These are phyloP conservation scores for Dryas drummondii DNA, from an alignment of 306 rosid species.

Conservation along the genomic window DNA sequence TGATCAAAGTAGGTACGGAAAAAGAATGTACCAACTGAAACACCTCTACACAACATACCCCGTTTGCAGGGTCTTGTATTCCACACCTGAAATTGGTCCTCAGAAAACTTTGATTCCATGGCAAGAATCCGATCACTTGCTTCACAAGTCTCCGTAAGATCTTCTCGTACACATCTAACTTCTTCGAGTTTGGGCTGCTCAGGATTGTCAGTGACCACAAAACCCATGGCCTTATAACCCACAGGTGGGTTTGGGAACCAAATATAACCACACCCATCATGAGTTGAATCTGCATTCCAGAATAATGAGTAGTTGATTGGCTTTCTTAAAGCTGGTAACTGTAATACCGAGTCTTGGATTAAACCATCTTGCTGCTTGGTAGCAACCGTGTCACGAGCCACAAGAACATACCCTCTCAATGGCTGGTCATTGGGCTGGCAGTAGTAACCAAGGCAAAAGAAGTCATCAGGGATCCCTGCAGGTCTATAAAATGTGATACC, in stretches of 20 bases:
- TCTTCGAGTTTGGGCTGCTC: slow-evolving; percentile 59
- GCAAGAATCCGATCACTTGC: slow-evolving; percentile 41
- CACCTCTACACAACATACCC: slow-evolving; percentile 65
- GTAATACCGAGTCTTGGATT: slow-evolving; percentile 4
- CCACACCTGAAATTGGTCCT: slow-evolving; percentile 58
- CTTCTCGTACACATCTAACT: slow-evolving; percentile 70
- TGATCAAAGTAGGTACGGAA: slow-evolving; percentile 44
- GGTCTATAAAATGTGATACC: slow-evolving; percentile 79
- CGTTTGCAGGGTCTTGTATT: slow-evolving; percentile 62
- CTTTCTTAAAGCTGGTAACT: slow-evolving; percentile 52
- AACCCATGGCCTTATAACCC: slow-evolving; percentile 82
- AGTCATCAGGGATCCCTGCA: slow-evolving; percentile 61
- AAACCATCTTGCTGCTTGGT: slow-evolving; percentile 25
- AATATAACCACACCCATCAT: slow-evolving; percentile 60
- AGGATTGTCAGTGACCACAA: slow-evolving; percentile 53
- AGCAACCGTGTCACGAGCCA: slow-evolving; percentile 49
- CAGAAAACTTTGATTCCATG: slow-evolving; percentile 41
- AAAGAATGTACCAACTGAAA: slow-evolving; percentile 77
- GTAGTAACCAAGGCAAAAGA: slow-evolving; percentile 79
- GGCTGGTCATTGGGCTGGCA: slow-evolving; percentile 66
- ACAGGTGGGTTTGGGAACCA: slow-evolving; percentile 86
- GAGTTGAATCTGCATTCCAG: slow-evolving; percentile 58
- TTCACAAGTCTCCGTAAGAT: slow-evolving; percentile 84
- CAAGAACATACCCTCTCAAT: slow-evolving; percentile 67
- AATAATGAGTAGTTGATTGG: slow-evolving; percentile 64